Evolutionary conservation across 2,329 filamentous ascomycete genomes (phyloP), one percentile per base, ranked within the genome.

Genomic region (Talaromyces sp.): DNA sequence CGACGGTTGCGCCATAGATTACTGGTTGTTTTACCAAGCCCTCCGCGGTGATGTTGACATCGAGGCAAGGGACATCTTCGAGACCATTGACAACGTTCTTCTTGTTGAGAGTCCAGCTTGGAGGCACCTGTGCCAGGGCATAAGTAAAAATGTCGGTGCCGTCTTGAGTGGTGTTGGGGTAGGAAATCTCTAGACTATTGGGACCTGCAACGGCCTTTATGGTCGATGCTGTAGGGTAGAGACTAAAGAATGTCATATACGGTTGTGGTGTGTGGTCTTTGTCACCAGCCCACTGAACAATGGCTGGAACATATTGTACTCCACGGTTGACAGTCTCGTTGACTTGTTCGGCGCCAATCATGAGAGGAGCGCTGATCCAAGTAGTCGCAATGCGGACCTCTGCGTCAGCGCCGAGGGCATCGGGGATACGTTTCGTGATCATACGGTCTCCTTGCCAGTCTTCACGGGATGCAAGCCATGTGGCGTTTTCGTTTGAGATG

Each of bases 201-300:
- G 74, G 72, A 2, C 75, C 75, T 0, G 78, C 80, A 7, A 78
- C 70, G 7, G 81, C 78, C 19, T 74, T 69, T 36, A 82, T 75
- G 4, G 80, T 80, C 6, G 79, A 79, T 0, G 81, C 80, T 0
- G 76, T 77, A 0, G 81, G 79, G 62, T 79, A 81, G 25, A 81
- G 70, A 25, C 72, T 73, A 68, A 81, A 80, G 65, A 79, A 79
- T 6, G 74, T 75, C 45, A 73, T 72, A 65, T 80, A 79, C 0
- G 79, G 79, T 38, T 73, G 78, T 0, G 80, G 77, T 29, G 69
- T 76, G 58, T 80, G 79, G 0, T 61, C 58, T 13, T 75, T 73
- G 60, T 82, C 80, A 1, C 76, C 72, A 10, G 79, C 79, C 81
- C 80, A 83, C 68, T 82, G 81, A 0, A 81, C 79, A 38, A 82